Percentiles rank a stretch among this genome's conserved stretches.
These are phyloP conservation scores for Litsea cubeba DNA, from an alignment of 164 flowering plant genomes.

Conservation along the genomic window DNA sequence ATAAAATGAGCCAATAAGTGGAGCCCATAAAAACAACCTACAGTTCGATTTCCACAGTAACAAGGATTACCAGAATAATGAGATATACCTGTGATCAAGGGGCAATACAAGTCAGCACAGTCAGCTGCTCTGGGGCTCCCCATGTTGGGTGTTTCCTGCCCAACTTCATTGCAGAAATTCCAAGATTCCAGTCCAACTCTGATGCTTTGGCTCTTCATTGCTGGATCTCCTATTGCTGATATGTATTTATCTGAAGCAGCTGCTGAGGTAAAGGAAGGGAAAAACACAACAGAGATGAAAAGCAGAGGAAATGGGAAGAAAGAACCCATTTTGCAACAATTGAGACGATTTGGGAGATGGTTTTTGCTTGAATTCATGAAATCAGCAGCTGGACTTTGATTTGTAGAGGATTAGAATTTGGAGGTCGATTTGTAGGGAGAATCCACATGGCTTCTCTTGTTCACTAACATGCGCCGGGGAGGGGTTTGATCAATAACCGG, in stretches of 20 bases:
- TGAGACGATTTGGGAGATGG: not conserved
- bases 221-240: constrained; percentile 54
- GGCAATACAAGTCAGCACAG: constrained; percentile 38
- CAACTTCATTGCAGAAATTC: constrained; percentile 65
- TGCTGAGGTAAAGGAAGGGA: not conserved
- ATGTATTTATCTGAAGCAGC: constrained; percentile 8
- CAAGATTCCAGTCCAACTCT: constrained; percentile 54
- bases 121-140: constrained; percentile 57
- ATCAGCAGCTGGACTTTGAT: not conserved
- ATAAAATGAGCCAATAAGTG: no score
- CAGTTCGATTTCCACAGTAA: not conserved
- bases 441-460: not conserved
- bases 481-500: not conserved
- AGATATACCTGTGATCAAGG: constrained; percentile 17
- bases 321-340: constrained; percentile 3
- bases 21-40: not conserved
- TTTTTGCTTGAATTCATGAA: not conserved
- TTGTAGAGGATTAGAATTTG: not conserved
- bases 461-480: not conserved
- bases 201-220: constrained; percentile 37
- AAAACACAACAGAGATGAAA: not conserved
- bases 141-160: constrained; percentile 39
- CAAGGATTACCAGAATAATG: not conserved
- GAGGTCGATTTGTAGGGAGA: not conserved
- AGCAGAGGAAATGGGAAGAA: not conserved